These are phyloP conservation scores for Middelhovenomyces tepae DNA, from an alignment of 805 yeast genomes.

Conservation along the genomic window DNA sequence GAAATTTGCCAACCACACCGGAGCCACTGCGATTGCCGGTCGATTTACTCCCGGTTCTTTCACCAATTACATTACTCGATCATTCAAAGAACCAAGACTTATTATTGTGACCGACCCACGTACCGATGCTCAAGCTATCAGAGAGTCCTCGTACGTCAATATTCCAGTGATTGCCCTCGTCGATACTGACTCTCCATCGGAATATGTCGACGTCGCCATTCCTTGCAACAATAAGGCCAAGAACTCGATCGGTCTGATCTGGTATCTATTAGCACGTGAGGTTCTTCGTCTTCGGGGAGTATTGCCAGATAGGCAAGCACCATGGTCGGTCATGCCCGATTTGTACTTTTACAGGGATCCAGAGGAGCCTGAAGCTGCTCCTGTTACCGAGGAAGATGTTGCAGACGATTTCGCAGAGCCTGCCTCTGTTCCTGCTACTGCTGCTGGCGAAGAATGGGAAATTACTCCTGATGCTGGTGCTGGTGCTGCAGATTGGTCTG, in stretches of 20 bases:
- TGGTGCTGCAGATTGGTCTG: constrained; percentile 57
- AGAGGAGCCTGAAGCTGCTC: constrained; percentile 82
- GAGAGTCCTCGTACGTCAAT: constrained; percentile 99
- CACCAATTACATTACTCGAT: constrained; percentile 99
- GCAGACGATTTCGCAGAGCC: constrained; percentile 57
- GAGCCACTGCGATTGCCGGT: constrained; percentile 99
- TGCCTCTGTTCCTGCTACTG: constrained; percentile 49
- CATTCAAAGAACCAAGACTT: constrained; percentile 99
- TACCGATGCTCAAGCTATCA: constrained; percentile 99
- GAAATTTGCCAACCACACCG: constrained; percentile 99
- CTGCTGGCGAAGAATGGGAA: constrained; percentile 44
- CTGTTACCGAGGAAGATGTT: constrained; percentile 55
- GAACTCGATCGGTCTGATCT: constrained; percentile 98
- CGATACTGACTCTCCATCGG: constrained; percentile 98
- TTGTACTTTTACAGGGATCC: constrained; percentile 99
- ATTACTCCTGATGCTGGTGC: constrained; percentile 34
- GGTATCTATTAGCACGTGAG: constrained; percentile 99
- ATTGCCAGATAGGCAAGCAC: constrained; percentile 89
- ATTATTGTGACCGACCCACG: constrained; percentile 99
- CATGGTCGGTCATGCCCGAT: constrained; percentile 99
- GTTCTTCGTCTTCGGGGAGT: constrained; percentile 98
- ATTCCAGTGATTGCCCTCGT: constrained; percentile 99
- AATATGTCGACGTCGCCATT: constrained; percentile 98
- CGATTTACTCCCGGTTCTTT: constrained; percentile 99
- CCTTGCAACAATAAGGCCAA: constrained; percentile 99